Conservation (phyloP, 129 eudicot genomes). For the Artemisia annua region DNA sequence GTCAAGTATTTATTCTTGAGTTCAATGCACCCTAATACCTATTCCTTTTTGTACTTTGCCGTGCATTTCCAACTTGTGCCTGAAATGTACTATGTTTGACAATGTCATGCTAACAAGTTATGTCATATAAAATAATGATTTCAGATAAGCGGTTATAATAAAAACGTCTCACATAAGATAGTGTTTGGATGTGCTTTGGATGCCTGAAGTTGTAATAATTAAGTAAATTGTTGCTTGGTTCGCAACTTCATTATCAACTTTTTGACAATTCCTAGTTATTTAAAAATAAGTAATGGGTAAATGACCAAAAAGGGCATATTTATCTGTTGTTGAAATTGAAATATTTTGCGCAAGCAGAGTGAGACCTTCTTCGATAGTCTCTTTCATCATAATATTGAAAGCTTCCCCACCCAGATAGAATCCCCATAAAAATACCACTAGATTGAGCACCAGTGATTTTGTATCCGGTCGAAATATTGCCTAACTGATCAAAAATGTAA, state of each 20-base stretch:
- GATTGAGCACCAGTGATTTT: too few species aligned
- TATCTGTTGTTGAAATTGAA: neutral
- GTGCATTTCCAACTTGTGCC: neutral
- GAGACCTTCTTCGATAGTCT: too few species aligned
- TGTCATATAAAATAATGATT: neutral
- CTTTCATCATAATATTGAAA: too few species aligned
- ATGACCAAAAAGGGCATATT: neutral
- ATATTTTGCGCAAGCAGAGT: neutral
- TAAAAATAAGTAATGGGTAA: neutral
- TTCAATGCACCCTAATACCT: constrained; percentile 5
- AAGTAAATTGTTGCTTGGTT: neutral
- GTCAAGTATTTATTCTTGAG: neutral
- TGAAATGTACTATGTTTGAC: neutral
- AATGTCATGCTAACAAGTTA: neutral
- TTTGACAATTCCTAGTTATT: too few species aligned
- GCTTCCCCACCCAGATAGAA: too few species aligned
- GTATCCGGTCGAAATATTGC: too few species aligned
- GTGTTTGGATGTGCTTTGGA: neutral
- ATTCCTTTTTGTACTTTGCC: neutral
- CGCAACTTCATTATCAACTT: too few species aligned
- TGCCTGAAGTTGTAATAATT: neutral
- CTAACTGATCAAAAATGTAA: too few species aligned
- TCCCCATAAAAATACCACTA: too few species aligned
- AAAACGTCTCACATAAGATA: neutral
- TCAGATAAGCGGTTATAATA: neutral